Evolutionary conservation across 2,329 filamentous ascomycete genomes (phyloP).

Genomic region (Dactylellina drechsleri): DNA sequence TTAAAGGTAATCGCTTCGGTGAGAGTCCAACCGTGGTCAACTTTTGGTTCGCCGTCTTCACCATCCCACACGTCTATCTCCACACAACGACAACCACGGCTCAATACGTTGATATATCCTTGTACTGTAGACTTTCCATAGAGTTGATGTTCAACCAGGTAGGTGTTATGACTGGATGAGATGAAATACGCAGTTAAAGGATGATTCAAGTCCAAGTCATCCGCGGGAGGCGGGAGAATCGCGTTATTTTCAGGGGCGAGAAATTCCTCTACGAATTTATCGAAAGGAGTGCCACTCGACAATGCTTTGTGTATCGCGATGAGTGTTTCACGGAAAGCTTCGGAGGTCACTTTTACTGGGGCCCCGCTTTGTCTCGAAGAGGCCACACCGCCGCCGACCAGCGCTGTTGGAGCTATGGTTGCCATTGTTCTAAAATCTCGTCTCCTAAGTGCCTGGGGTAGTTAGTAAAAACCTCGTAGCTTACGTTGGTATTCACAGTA

Average conservation of each 20-base stretch:
- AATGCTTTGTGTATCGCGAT: slow-evolving; percentile 44
- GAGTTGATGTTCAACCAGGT: slow-evolving; percentile 75
- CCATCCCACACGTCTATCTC: slow-evolving; percentile 80
- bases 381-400: slow-evolving; percentile 52
- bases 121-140: slow-evolving; percentile 71
- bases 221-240: slow-evolving; percentile 57
- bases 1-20: slow-evolving; percentile 88
- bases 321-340: slow-evolving; percentile 52
- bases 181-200: slow-evolving; percentile 77
- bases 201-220: slow-evolving; percentile 66
- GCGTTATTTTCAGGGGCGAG: slow-evolving; percentile 50
- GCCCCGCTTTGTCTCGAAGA: slow-evolving; percentile 35
- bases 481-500: too few relatives aligned
- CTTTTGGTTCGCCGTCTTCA: slow-evolving; percentile 75
- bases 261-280: slow-evolving; percentile 53
- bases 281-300: slow-evolving; percentile 31
- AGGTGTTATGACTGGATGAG: slow-evolving; percentile 78
- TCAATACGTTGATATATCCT: slow-evolving; percentile 72
- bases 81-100: slow-evolving; percentile 74
- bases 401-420: slow-evolving; percentile 29
- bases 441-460: not conserved
- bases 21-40: slow-evolving; percentile 86
- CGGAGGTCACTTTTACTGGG: slow-evolving; percentile 50
- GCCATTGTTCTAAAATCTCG: slow-evolving; percentile 26
- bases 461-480: too few relatives aligned